Evolutionary conservation across 139 green algal species (phyloP), one percentile per base, ranked within the genome.

Genomic region (Zygnema cylindricum): DNA sequence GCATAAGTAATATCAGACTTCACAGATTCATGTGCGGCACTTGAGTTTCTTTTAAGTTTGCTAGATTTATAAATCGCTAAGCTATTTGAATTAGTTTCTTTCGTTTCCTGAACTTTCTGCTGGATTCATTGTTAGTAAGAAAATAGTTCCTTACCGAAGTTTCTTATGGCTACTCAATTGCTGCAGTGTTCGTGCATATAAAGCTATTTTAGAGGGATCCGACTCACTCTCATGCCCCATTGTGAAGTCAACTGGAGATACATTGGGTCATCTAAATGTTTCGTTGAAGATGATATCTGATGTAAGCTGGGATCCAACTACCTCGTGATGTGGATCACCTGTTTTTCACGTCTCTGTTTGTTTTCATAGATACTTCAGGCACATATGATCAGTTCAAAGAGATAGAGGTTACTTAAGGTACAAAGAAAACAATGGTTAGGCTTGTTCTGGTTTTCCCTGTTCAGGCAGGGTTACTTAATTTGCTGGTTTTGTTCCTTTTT

Each of bases 231-330:
- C 36, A 79, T 79, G 71, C 16, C 71, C 71, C 36, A 79, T 79
- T 54, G 16, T 79, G 7, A 79, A 43, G 36, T 79, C 71, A n/a
- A 79, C 36, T 41, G 71, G 71, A 43, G 71, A 79, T 11, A 79
- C 38, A 11, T 16, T 79, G 36, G 71, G 71, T 3, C 71, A 79
- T 3, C 71, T 79, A 16, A 79, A 79, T 54, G 71, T 79, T 11
- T 79, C 38, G 3, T 79, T 79, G 71, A 54, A 41, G 16, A 79
- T 79, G 71, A 41, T 79, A n/a, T 43, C 71, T 79, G 71, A 79
- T 3, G 71, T 79, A 79, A 79, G 71, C 21, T 16, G 71, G 49
- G n/a, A n/a, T n/a, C n/a, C n/a, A n/a, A n/a, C n/a, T n/a, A n/a
- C n/a, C n/a, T n/a, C n/a, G n/a, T n/a, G 7, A 16, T 63, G 49